Conservation (phyloP, 345 rosid species). For the Boechera stricta region DNA sequence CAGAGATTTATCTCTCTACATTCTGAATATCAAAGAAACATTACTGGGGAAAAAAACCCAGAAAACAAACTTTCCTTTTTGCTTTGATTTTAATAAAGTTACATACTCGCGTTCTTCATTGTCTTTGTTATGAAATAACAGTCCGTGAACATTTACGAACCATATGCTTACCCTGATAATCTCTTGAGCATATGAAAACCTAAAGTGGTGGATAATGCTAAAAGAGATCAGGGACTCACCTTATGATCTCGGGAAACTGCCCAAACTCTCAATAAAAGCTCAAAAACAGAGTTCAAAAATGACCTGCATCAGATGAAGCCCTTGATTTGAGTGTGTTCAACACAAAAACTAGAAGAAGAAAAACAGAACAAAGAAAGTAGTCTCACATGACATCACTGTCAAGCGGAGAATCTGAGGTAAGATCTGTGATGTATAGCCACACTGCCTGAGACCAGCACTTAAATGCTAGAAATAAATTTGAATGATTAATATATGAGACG, state of each 20-base stretch:
- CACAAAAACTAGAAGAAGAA: constrained; percentile 32
- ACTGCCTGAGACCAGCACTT: constrained; percentile 99
- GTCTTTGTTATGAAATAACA: not conserved
- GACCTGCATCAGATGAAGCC: constrained; percentile 65
- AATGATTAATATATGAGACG: constrained; percentile 31
- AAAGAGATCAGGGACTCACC: constrained; percentile 53
- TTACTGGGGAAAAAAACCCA: not conserved
- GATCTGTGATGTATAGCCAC: constrained; percentile 68
- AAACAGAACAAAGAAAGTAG: constrained; percentile 40
- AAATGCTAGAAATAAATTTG: constrained; percentile 64
- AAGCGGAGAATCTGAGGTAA: constrained; percentile 62
- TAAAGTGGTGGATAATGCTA: constrained; percentile 9
- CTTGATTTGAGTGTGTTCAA: constrained; percentile 34
- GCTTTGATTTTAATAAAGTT: constrained; percentile 24
- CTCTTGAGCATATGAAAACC: constrained; percentile 9
- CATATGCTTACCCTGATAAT: constrained; percentile 25
- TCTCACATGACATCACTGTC: constrained; percentile 94
- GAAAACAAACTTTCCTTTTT: constrained; percentile 21
- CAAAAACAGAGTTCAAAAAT: constrained; percentile 90
- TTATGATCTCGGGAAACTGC: constrained; percentile 87
- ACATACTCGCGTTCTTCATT: constrained; percentile 1
- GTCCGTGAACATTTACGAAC: constrained; percentile 14
- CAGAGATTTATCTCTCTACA: constrained; percentile 1
- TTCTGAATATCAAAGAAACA: constrained; percentile 26
- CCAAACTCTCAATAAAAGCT: constrained; percentile 92